These are phyloP conservation scores for Leptosphaerulina australis DNA, from an alignment of 2,329 filamentous ascomycete genomes.

Conservation along the genomic window DNA sequence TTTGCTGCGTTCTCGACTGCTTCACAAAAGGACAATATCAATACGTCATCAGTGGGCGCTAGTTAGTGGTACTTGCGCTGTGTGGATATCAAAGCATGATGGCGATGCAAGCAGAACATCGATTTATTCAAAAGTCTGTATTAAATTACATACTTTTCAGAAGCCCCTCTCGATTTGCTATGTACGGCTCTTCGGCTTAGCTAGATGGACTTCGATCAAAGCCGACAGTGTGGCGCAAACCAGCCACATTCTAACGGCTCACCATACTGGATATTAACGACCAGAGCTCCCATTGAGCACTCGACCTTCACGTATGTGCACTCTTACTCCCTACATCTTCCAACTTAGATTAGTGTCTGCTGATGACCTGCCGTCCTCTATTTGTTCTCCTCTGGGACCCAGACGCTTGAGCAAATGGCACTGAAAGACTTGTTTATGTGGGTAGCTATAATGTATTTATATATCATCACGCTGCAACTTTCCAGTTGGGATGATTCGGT, in stretches of 20 bases:
- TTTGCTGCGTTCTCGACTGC: slow-evolving; percentile 4
- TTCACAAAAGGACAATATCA: slow-evolving; percentile 14
- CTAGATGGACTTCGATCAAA: not conserved
- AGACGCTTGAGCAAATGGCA: slow-evolving; percentile 38
- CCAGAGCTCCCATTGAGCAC: not conserved
- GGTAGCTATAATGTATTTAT: slow-evolving; percentile 34
- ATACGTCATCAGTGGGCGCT: slow-evolving; percentile 33
- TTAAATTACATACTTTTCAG: too few relatives aligned
- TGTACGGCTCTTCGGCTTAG: too few relatives aligned
- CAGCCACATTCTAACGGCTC: not conserved
- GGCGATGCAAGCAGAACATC: not conserved
- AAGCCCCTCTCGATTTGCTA: too few relatives aligned
- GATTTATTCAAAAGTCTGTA: too few relatives aligned
- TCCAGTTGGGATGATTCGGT: slow-evolving; percentile 34
- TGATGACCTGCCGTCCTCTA: slow-evolving; percentile 42
- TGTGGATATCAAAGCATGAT: slow-evolving; percentile 20
- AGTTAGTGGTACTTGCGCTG: slow-evolving; percentile 18
- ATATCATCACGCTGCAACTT: slow-evolving; percentile 33
- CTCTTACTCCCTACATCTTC: not conserved
- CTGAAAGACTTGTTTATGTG: slow-evolving; percentile 24
- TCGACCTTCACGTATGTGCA: too few relatives aligned
- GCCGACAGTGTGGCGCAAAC: not conserved
- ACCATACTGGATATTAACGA: not conserved
- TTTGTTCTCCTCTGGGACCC: slow-evolving; percentile 28
- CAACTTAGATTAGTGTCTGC: slow-evolving; percentile 35